phyloP scores from a whole-genome alignment of 2,329 filamentous ascomycete genomes.

The Cordyceps cateniannulata region DNA sequence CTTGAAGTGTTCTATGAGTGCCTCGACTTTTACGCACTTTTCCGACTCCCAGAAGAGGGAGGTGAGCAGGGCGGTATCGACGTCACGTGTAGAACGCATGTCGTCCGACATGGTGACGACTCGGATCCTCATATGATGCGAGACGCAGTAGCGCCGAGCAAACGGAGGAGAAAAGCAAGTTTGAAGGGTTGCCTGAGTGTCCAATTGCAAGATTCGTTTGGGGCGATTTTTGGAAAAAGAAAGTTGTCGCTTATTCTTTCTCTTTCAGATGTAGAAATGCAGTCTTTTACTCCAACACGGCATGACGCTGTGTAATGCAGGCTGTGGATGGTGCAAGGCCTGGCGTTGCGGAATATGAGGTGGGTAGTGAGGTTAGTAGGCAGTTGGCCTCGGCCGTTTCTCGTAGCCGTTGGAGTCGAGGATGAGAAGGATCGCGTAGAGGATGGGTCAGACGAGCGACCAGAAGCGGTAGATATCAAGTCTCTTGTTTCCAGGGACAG shows the following conservation, averaged over 20 bases:
- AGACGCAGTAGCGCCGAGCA: neutral
- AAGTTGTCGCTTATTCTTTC: neutral
- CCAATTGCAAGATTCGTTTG: neutral
- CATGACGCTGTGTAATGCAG: slow-evolving; percentile 3
- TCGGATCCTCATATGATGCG: slow-evolving; percentile 1
- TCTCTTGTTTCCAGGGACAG: neutral
- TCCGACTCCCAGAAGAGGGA: slow-evolving; percentile 5
- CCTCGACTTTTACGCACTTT: neutral
- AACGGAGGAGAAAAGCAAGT: neutral
- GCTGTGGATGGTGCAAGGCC: neutral
- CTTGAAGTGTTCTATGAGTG: neutral
- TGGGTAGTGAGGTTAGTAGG: neutral
- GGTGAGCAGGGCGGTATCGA: slow-evolving; percentile 4
- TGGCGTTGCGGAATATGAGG: neutral
- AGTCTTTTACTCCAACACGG: neutral
- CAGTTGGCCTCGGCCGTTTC: no score
- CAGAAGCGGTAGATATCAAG: neutral
- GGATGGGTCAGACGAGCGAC: neutral
- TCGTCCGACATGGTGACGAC: neutral
- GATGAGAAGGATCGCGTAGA: neutral
- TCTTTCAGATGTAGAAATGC: neutral
- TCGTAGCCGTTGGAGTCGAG: neutral
- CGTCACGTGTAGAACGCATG: neutral
- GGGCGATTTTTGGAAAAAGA: neutral
- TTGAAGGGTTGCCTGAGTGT: neutral